Evolutionary conservation across 371 early-diverging fungal genomes (phyloP), one percentile per base, ranked within the genome.

Genomic region (Rhizomucor pusillus): DNA sequence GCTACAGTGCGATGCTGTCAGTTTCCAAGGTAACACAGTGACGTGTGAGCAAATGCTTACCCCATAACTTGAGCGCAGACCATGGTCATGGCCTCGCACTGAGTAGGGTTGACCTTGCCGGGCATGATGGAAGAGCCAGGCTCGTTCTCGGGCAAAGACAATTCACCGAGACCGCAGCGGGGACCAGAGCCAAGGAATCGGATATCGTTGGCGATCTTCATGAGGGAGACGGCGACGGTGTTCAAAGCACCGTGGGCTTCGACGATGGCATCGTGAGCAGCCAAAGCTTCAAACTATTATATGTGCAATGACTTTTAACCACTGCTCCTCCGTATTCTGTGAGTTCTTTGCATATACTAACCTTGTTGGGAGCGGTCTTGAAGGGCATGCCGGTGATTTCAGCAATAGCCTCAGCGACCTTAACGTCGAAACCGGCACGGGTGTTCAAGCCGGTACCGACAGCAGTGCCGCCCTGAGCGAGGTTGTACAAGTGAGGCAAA

Each of bases 41-140:
- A n/a, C 25, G 22, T 29, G 19, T 47, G n/a, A n/a, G n/a, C n/a
- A n/a, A n/a, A n/a, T n/a, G n/a, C n/a, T n/a, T n/a, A n/a, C n/a
- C 98, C 98, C 81, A 97, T 92, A 43, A 96, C 93, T 68, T 97
- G 98, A 40, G 96, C 88, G 71, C 95, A 95, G 23, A 96, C 92
- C 98, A 97, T 97, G 24, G 97, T 97, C 86, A 97, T 82, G 40
- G 98, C 95, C 75, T 97, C 98, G 75, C 95, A 95, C 71, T 97
- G 97, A 23, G 98, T 97, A 43, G 98, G 97, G 71, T 97, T 97
- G 44, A 75, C 75, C 82, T 97, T 97, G 50, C 98, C 98, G 40
- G 97, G 97, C 97, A 97, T 97, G 70, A 97, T 97, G 34, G 95
- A 95, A 35, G 94, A 93, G 47, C 98, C 98, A 40, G 98, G 98